Conservation (phyloP, 805 yeast species). For the Schizosaccharomyces pombe region ASM294v3 CU329670.1:1799501-1800000, state of each 20-base stretch:
- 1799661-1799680: not conserved
- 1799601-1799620: not conserved
- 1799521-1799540: not conserved
- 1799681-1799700: not conserved
- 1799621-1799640: constrained; percentile 4
- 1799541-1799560: not conserved
- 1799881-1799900: not conserved
- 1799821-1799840: too few relatives aligned
- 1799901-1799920: too few relatives aligned
- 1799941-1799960: too few relatives aligned
- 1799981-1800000: too few relatives aligned
- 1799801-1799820: not conserved
- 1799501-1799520: not conserved
- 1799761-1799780: too few relatives aligned
- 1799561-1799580: not conserved
- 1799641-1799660: not conserved
- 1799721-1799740: not conserved
- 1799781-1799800: not conserved
- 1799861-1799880: too few relatives aligned
- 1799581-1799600: not conserved
- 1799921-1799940: too few relatives aligned
- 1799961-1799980: too few relatives aligned
- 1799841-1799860: too few relatives aligned
- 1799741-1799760: not conserved
- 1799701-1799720: not conserved